phyloP scores from a whole-genome alignment of 208 protist species.

The Histomonas meleagridis region DNA sequence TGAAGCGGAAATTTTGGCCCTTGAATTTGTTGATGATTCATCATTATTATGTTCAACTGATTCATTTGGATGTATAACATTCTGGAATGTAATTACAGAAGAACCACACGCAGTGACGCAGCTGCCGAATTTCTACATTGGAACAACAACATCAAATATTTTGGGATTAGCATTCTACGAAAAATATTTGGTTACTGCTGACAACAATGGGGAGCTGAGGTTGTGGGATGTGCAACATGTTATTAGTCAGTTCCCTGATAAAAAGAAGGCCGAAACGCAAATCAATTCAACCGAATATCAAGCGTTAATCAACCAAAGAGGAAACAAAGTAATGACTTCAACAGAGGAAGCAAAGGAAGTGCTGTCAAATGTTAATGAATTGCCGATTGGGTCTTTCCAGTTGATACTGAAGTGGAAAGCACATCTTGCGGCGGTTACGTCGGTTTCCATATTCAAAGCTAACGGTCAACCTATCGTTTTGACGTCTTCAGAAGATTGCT shows the following conservation, averaged over 20 bases:
- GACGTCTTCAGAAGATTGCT: not conserved
- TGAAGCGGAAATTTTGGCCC: not conserved
- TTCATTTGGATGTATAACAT: not conserved
- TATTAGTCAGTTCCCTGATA: not conserved
- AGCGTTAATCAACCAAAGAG: not conserved
- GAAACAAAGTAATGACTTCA: not conserved
- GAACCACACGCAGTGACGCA: not conserved
- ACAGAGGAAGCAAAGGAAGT: not conserved
- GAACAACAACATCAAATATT: not conserved
- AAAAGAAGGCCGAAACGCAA: not conserved
- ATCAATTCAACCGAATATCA: not conserved
- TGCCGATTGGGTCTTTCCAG: slow-evolving; percentile 21
- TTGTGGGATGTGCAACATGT: not conserved
- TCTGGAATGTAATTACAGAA: not conserved
- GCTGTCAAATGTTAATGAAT: not conserved
- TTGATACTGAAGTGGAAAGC: slow-evolving; percentile 1
- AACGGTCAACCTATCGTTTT: not conserved
- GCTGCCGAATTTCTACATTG: slow-evolving; percentile 9
- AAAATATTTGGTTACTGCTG: not conserved
- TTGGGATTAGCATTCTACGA: not conserved
- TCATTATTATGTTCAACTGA: not conserved
- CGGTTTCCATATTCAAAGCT: not conserved
- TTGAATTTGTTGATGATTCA: not conserved
- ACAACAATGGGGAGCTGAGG: not conserved
- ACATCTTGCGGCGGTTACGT: not conserved